phyloP scores from a whole-genome alignment of 768 basidiomycete species.

The Obba rivulosa region DNA sequence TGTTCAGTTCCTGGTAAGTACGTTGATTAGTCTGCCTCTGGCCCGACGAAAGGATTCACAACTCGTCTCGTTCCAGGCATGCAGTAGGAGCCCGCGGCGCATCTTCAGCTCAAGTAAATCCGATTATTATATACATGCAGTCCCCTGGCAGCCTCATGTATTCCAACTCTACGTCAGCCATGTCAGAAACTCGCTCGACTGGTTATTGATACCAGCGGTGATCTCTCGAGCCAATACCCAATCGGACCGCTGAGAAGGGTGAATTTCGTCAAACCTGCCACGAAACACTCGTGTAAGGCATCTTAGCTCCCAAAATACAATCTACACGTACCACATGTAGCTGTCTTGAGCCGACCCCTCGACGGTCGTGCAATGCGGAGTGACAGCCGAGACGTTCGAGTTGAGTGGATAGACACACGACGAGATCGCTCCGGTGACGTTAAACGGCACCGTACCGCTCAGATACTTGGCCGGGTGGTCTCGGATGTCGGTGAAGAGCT shows the following conservation, averaged over 20 bases:
- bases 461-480: constrained; percentile 44
- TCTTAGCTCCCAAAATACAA: neutral
- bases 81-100: too few relatives aligned
- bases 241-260: constrained; percentile 55
- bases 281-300: neutral
- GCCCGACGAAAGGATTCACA: too few relatives aligned
- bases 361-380: constrained; percentile 27
- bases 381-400: constrained; percentile 16
- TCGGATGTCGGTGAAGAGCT: constrained; percentile 54
- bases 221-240: constrained; percentile 52
- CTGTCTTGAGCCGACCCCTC: constrained; percentile 46
- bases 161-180: too few relatives aligned
- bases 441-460: constrained; percentile 57
- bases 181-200: constrained; percentile 36
- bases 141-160: too few relatives aligned
- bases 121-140: too few relatives aligned
- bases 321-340: constrained; percentile 52
- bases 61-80: too few relatives aligned
- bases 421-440: constrained; percentile 46
- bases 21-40: too few relatives aligned
- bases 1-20: too few relatives aligned
- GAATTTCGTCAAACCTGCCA: constrained; percentile 47
- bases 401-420: constrained; percentile 40
- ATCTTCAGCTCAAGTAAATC: too few relatives aligned
- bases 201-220: constrained; percentile 38